phyloP scores from a whole-genome alignment of 805 yeast genomes.

The Nematodospora valgi region DNA sequence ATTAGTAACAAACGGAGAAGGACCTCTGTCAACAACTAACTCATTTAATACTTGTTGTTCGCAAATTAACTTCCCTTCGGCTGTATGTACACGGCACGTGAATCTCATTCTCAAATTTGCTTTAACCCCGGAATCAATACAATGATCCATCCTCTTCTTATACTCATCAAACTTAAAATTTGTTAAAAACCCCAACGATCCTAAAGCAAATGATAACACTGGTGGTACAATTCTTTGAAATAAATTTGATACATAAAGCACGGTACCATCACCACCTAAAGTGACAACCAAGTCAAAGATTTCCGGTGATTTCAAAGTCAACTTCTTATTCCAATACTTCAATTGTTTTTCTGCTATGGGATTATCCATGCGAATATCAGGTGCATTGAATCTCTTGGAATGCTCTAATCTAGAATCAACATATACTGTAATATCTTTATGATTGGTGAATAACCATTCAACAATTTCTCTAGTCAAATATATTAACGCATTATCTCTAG shows the following conservation, averaged over 20 bases:
- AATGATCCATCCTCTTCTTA: conserved; percentile 51
- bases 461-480: conserved; percentile 75
- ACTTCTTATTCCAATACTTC: conserved; percentile 66
- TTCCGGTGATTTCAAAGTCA: conserved; percentile 44
- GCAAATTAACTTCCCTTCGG: conserved; percentile 51
- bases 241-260: conserved; percentile 38
- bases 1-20: conserved; percentile 78
- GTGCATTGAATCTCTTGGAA: conserved; percentile 61
- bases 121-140: conserved; percentile 66
- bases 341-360: conserved; percentile 46
- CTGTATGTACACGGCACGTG: conserved; percentile 65
- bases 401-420: conserved; percentile 68
- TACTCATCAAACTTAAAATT: conserved; percentile 78
- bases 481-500: conserved; percentile 75
- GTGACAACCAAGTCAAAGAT: conserved; percentile 42
- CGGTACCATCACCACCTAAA: conserved; percentile 47
- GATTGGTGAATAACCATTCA: conserved; percentile 60
- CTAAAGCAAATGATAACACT: conserved; percentile 43
- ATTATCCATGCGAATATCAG: conserved; percentile 45
- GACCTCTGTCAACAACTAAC: conserved; percentile 82
- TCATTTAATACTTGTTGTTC: conserved; percentile 90
- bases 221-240: conserved; percentile 48
- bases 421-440: conserved; percentile 47
- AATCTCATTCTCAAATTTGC: conserved; percentile 84
- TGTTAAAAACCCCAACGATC: conserved; percentile 51